Conservation (phyloP, 257 asterid species). For the Solanum stenotomum region DNA sequence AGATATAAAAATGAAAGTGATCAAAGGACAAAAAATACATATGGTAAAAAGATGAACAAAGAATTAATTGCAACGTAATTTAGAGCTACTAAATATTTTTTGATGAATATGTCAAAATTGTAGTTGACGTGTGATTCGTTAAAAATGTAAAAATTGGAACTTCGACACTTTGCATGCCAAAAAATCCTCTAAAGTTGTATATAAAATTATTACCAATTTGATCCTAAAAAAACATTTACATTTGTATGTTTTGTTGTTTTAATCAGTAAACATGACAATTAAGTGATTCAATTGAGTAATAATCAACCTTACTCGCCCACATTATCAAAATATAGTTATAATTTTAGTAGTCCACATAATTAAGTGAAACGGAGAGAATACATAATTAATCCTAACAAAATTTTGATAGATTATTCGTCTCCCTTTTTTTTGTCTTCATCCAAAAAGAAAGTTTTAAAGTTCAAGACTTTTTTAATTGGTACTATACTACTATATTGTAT, state of each 20-base stretch:
- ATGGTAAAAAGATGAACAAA: background rate
- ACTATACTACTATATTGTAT: no score
- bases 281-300: background rate
- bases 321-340: background rate
- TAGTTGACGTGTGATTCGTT: background rate
- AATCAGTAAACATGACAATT: background rate
- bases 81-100: background rate
- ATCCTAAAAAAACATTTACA: background rate
- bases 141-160: background rate
- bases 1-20: background rate
- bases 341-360: background rate
- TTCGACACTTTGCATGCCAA: background rate
- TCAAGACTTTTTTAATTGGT: no score
- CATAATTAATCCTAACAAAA: no score
- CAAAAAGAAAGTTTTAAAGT: no score
- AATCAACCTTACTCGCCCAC: background rate
- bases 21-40: background rate
- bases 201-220: background rate
- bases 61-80: background rate
- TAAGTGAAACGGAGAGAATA: no score
- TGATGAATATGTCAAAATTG: background rate
- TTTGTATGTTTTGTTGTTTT: background rate
- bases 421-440: no score
- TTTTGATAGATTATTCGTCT: no score
- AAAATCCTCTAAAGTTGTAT: background rate